Conservation (phyloP, 2,329 filamentous ascomycete species). For the Allantophomopsis cytisporea region DNA sequence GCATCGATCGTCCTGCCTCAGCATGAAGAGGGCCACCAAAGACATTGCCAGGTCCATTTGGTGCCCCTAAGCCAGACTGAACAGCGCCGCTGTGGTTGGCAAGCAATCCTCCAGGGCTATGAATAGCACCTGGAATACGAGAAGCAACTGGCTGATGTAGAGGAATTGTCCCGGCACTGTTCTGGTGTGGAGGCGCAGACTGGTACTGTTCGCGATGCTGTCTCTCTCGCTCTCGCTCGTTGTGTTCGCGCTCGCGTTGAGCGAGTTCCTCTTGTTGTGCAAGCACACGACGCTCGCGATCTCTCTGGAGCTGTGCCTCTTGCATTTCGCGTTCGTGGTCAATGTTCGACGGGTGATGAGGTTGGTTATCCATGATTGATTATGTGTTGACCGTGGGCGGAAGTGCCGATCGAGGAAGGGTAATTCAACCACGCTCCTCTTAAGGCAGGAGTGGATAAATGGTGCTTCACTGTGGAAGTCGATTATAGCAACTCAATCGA, state of each 20-base stretch:
- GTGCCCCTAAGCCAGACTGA: conserved; percentile 27
- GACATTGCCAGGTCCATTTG: conserved; percentile 19
- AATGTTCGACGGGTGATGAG: conserved; percentile 13
- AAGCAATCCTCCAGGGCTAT: conserved; percentile 82
- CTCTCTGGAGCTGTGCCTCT: conserved; percentile 28
- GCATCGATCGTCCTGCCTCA: conserved; percentile 35
- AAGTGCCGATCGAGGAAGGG: no score
- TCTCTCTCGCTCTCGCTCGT: conserved; percentile 44
- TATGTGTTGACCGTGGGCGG: no score
- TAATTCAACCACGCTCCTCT: no score
- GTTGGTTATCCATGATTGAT: conserved; percentile 15
- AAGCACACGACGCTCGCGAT: conserved; percentile 36
- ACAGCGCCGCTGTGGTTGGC: conserved; percentile 53
- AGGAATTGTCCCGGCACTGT: conserved; percentile 74
- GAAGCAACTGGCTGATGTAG: conserved; percentile 91
- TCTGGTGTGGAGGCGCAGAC: conserved; percentile 62
- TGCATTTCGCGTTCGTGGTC: conserved; percentile 30
- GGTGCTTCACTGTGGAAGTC: no score
- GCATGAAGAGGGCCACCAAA: conserved; percentile 42
- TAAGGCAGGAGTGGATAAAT: no score
- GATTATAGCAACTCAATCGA: no score
- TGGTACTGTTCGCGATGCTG: conserved; percentile 52
- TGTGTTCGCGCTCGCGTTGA: conserved; percentile 31
- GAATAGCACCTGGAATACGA: conserved; percentile 67
- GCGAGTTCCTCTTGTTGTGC: conserved; percentile 40